Percentiles rank a stretch among this genome's conserved stretches.
Conservation (phyloP, 2,329 filamentous ascomycete species). For the Hysterium pulicare region DNA sequence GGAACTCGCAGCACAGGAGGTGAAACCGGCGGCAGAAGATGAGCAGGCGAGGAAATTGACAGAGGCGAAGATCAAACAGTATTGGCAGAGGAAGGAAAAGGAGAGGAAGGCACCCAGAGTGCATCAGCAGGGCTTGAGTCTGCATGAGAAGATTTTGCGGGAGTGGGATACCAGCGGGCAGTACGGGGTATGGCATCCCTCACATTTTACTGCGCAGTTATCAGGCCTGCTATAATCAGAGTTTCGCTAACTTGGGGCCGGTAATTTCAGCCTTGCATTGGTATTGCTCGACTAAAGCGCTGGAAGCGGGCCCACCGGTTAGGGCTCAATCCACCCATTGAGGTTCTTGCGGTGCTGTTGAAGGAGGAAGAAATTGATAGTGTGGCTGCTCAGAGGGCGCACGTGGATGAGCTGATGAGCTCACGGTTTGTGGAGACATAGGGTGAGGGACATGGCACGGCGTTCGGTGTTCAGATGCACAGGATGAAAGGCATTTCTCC, state of each 20-base stretch:
- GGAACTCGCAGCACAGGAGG: constrained; percentile 25
- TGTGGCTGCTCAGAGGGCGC: constrained; percentile 59
- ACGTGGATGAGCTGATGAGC: constrained; percentile 67
- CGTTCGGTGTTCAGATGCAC: no score
- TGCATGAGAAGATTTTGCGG: constrained; percentile 81
- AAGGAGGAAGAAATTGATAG: constrained; percentile 61
- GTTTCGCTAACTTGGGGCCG: background rate
- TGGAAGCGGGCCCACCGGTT: constrained; percentile 84
- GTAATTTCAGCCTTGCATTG: constrained; percentile 74
- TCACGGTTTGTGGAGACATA: constrained; percentile 44
- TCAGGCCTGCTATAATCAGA: constrained; percentile 10
- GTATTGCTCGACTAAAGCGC: constrained; percentile 73
- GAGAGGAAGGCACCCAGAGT: constrained; percentile 66
- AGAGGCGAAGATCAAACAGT: constrained; percentile 67
- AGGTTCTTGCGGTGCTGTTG: constrained; percentile 81
- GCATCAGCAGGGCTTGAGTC: constrained; percentile 69
- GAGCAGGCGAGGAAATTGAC: constrained; percentile 61
- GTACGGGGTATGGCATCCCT: constrained; percentile 71
- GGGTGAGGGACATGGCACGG: no score
- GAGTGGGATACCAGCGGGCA: constrained; percentile 91
- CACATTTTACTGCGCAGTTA: background rate
- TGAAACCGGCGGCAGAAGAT: constrained; percentile 41
- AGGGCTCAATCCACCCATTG: constrained; percentile 82
- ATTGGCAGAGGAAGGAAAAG: constrained; percentile 72
- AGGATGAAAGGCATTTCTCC: no score